Evolutionary conservation across 306 rosid species (phyloP), one percentile per base, ranked within the genome.

Genomic region (Corylus heterophylla): DNA sequence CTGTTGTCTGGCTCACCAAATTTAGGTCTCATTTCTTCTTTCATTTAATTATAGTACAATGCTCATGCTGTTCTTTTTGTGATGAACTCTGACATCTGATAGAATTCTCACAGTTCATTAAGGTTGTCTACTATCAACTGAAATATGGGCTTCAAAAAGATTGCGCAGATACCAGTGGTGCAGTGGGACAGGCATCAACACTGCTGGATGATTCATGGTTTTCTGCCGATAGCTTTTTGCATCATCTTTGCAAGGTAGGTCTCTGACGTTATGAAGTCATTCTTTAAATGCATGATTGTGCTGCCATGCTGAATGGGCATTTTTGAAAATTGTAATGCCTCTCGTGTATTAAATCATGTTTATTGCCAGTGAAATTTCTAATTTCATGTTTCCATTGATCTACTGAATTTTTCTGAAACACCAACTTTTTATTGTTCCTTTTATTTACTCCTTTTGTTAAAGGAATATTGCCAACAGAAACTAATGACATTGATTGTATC

Each of bases 161-260:
- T 55, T 73, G 12, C 29, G 20, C 70, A 58, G 71, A 80, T 61
- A 67, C 80, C 25, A 71, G 63, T 70, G 48, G 59, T 44, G 55
- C 39, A 50, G 85, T 75, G 74, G 78, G 74, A 69, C 72, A 87
- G 68, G 79, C 77, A 73, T 79, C 89, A 37, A 70, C 83, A 62
- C 71, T 90, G 76, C 68, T 91, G 71, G 97, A 92, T 71, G 95
- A 94, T 79, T 91, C 97, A 51, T 92, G 90, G 97, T 83, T 92
- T 84, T 83, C 88, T 59, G 69, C 89, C 5, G 90, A 92, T 72
- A 88, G 92, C 84, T 91, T 94, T 81, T 77, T 92, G 75, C 78
- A 88, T 82, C 89, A 73, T 80, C 91, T 92, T 67, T 94, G 89
- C 77, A 94, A 94, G 95, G 97, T 92, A 83, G 48, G 45, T 61